These are phyloP conservation scores for Hypholoma sublateritium DNA, from an alignment of 768 basidiomycete species.

Conservation along the genomic window DNA sequence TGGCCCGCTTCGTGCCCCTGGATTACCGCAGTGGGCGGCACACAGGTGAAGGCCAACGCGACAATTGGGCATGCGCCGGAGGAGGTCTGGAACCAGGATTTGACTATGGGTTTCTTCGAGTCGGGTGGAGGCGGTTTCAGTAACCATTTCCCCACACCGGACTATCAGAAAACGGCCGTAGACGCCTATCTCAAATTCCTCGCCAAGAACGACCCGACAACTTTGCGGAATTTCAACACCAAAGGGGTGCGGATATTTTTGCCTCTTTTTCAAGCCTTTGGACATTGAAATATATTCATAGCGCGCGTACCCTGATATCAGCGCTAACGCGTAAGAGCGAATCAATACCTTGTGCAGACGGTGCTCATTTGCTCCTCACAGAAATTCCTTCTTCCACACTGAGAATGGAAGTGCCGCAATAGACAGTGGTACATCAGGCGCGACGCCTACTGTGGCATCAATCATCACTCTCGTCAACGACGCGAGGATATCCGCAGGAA, in stretches of 20 bases:
- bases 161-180: conserved; percentile 43
- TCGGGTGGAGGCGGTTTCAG: conserved; percentile 50
- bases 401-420: conserved; percentile 15
- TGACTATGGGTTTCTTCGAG: conserved; percentile 40
- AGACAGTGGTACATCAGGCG: conserved; percentile 42
- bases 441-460: conserved; percentile 36
- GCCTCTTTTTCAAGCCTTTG: neutral
- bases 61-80: conserved; percentile 25
- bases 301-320: conserved; percentile 49
- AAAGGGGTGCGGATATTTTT: conserved; percentile 28
- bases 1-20: conserved; percentile 47
- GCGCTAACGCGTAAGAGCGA: conserved; percentile 41
- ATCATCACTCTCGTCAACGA: conserved; percentile 55
- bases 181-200: conserved; percentile 37
- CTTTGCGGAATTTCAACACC: conserved; percentile 22
- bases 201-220: conserved; percentile 24
- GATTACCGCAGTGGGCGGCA: conserved; percentile 50
- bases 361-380: neutral
- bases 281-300: conserved; percentile 18
- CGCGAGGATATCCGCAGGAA: conserved; percentile 40
- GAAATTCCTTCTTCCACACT: conserved; percentile 16
- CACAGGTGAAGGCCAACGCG: conserved; percentile 38
- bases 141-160: conserved; percentile 30
- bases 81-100: conserved; percentile 41
- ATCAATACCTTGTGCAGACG: neutral